Base-by-base conservation (phyloP, 1,284 basidiomycete genomes). In the Ustilago sp. region DNA sequence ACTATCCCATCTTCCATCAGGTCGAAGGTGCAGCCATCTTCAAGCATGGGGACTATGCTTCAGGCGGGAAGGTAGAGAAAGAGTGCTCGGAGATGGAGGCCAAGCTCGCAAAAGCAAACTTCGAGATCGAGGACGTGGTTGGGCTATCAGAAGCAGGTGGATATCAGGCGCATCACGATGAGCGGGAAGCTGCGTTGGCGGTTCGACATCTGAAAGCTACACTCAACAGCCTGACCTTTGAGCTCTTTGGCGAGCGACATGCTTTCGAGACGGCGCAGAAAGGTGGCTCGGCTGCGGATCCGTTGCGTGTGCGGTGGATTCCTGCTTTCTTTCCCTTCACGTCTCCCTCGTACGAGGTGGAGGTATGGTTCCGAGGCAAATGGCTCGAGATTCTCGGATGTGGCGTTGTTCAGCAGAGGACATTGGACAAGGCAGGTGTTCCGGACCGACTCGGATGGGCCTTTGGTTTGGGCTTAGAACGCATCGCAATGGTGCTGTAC, bases 1-100 rank as follows among this genome's bases (percentile, higher is more conserved):
- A 99, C 87, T 98, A 98, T 87, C 97, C 97, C 19, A 93, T 98
- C 51, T 99, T 99, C 86, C 97, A 99, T 87, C 97, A 99, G 87
- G 94, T 98, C 88, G 97, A 99, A 87, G 97, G 96, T 36, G 94
- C 95, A 23, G 89, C 91, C 50, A 91, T 98, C 57, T 95, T 93
- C 78, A 32, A 57, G 0, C 54, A 59, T n/a, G 58, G 61, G 0
- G 87, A 88, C 39, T 82, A 82, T 52, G 88, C 89, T 61, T 88
- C 89, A 1, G 84, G 78, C 35, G 83, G 76, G 0, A 59, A 73
- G 19, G 80, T 86, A 31, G 81, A 84, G 87, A 87, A 88, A 53
- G 90, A 91, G 67, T 88, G 93, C 68, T 89, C 89, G 69, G 90
- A 91, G 73, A 92, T 89, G 78, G 84, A 85, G 63, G 67, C 79